Evolutionary conservation across 345 rosid genomes (phyloP).

Genomic region (Salix exigua): DNA sequence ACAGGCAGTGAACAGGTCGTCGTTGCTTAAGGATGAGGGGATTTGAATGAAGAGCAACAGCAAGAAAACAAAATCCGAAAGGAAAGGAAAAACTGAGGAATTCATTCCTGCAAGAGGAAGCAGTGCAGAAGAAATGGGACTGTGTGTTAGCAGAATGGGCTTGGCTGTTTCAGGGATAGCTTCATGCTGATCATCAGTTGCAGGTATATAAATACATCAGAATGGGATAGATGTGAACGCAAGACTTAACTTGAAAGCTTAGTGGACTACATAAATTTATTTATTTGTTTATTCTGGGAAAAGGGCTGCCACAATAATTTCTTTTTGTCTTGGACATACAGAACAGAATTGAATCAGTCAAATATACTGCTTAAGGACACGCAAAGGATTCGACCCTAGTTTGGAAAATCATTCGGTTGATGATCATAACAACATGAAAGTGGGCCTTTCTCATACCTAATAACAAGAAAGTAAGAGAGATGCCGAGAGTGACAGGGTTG

Average conservation of each 20-base stretch:
- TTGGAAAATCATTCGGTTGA: not conserved
- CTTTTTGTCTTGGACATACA: not conserved
- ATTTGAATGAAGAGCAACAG: not conserved
- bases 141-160: not conserved
- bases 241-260: not conserved
- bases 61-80: not conserved
- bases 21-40: not conserved
- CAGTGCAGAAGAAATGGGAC: too few relatives aligned
- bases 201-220: not conserved
- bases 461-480: too few relatives aligned
- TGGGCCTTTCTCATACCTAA: not conserved
- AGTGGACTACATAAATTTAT: not conserved
- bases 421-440: not conserved
- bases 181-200: not conserved
- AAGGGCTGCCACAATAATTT: not conserved
- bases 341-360: not conserved
- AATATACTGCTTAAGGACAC: not conserved
- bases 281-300: not conserved
- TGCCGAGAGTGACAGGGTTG: not conserved
- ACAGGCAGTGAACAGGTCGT: conserved; percentile 3
- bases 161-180: not conserved
- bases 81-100: not conserved
- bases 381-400: not conserved
- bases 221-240: not conserved
- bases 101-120: not conserved